These are phyloP conservation scores for Saccharum hybrid DNA, from an alignment of 202 grass and related monocot genomes.

Conservation along the genomic window DNA sequence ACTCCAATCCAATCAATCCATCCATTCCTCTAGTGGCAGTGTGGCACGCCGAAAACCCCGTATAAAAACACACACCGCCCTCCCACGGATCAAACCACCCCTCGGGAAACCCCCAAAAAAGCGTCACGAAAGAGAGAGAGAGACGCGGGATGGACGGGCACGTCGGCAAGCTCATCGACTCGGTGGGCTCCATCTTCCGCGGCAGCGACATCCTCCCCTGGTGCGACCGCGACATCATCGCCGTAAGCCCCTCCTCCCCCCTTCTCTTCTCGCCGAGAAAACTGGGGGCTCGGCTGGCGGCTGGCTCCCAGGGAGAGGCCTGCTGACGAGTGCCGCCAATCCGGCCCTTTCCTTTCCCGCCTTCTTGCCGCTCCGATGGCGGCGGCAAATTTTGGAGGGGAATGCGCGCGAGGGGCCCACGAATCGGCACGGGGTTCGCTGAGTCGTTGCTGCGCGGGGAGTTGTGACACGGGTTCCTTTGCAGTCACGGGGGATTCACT, in stretches of 20 bases:
- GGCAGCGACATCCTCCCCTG: conserved; percentile 81
- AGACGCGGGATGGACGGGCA: conserved; percentile 54
- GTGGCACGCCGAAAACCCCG: background rate
- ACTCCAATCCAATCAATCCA: no score
- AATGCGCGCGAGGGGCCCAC: background rate
- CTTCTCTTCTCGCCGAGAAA: background rate
- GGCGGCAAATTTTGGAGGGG: background rate
- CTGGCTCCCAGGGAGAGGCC: no score
- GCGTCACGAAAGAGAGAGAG: background rate
- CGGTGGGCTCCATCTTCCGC: conserved; percentile 85
- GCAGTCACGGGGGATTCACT: background rate
- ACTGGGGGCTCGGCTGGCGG: background rate
- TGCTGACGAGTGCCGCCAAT: background rate
- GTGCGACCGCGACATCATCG: conserved; percentile 90
- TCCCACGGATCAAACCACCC: conserved; percentile 44
- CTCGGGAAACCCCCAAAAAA: conserved; percentile 11
- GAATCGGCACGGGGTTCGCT: background rate
- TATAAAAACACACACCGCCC: conserved; percentile 42
- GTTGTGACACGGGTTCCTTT: background rate
- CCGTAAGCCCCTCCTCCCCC: conserved; percentile 50
- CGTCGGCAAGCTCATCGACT: conserved; percentile 70
- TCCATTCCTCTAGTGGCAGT: background rate
- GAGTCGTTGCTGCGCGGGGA: background rate
- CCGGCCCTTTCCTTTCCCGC: background rate
- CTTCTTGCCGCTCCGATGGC: background rate